Conservation (phyloP, 805 yeast species). For the Monosporozyma solicola region DNA sequence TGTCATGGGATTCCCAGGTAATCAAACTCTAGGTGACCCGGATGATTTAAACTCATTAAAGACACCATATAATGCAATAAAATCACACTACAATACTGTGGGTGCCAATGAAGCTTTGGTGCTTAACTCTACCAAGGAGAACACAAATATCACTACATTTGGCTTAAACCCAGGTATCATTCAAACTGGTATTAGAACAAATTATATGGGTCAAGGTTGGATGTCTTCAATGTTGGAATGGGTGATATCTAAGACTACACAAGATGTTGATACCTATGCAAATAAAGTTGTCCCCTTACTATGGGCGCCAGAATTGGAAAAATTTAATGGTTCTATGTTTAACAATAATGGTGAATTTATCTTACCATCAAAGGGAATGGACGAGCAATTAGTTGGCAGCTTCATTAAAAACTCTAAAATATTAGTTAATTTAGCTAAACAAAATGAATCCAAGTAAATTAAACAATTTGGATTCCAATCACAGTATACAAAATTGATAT, state of each 20-base stretch:
- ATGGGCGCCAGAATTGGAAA: constrained; percentile 25
- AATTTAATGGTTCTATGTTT: constrained; percentile 25
- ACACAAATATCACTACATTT: constrained; percentile 19
- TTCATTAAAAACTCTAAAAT: constrained; percentile 20
- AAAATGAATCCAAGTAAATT: neutral
- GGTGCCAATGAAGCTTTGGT: constrained; percentile 37
- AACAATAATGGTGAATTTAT: constrained; percentile 26
- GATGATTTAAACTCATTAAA: constrained; percentile 31
- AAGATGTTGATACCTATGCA: constrained; percentile 31
- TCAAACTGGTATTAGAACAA: constrained; percentile 30
- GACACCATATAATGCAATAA: constrained; percentile 19
- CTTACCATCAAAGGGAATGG: constrained; percentile 23
- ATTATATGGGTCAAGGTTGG: constrained; percentile 27
- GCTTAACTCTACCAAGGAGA: constrained; percentile 9
- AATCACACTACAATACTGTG: constrained; percentile 35
- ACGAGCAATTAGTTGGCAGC: constrained; percentile 23
- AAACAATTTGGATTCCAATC: too few relatives aligned
- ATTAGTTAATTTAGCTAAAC: constrained; percentile 6
- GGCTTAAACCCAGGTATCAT: constrained; percentile 37
- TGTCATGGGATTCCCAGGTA: constrained; percentile 35
- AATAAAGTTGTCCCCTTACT: constrained; percentile 25
- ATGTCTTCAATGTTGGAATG: constrained; percentile 22
- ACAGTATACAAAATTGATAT: too few relatives aligned
- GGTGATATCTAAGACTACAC: constrained; percentile 25
- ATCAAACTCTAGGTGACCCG: constrained; percentile 25